A percentile compares a stretch with the other conserved stretches of the same genome.
These are phyloP conservation scores for Aspergillus alliaceus DNA, from an alignment of 2,329 filamentous ascomycete species.

Conservation along the genomic window DNA sequence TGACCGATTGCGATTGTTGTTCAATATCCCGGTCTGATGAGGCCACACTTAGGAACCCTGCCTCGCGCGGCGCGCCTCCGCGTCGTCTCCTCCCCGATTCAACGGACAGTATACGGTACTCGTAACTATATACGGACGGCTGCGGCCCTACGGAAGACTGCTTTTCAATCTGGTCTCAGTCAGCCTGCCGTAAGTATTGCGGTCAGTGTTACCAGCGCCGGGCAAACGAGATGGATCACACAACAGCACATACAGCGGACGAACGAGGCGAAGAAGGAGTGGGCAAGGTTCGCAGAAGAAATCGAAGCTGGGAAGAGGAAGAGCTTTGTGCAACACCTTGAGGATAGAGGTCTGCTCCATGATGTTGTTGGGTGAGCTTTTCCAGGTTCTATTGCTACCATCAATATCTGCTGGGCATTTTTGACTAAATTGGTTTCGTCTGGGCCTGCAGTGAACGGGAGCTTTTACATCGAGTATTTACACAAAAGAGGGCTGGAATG, in stretches of 20 bases:
- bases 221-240: conserved; percentile 40
- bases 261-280: conserved; percentile 42
- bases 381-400: not conserved
- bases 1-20: conserved; percentile 2
- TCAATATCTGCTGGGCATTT: not conserved
- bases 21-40: conserved; percentile 23
- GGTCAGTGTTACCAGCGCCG: not conserved
- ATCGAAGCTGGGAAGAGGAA: conserved; percentile 46
- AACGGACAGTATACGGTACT: conserved; percentile 18
- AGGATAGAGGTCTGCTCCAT: conserved; percentile 48
- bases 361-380: conserved; percentile 46
- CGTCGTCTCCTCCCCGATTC: conserved; percentile 6
- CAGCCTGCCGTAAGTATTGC: conserved; percentile 14
- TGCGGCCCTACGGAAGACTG: conserved; percentile 16
- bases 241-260: conserved; percentile 36
- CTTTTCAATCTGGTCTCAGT: conserved; percentile 9
- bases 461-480: conserved; percentile 44
- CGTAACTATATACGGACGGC: conserved; percentile 26
- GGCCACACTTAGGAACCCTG: conserved; percentile 22
- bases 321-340: conserved; percentile 45
- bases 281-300: conserved; percentile 40
- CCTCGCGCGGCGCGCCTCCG: conserved; percentile 24
- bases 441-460: conserved; percentile 38
- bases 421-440: conserved; percentile 11
- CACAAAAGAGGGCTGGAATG: conserved; percentile 46